Evolutionary conservation across 768 basidiomycete species (phyloP).

Genomic region (Auriculariales sp.): DNA sequence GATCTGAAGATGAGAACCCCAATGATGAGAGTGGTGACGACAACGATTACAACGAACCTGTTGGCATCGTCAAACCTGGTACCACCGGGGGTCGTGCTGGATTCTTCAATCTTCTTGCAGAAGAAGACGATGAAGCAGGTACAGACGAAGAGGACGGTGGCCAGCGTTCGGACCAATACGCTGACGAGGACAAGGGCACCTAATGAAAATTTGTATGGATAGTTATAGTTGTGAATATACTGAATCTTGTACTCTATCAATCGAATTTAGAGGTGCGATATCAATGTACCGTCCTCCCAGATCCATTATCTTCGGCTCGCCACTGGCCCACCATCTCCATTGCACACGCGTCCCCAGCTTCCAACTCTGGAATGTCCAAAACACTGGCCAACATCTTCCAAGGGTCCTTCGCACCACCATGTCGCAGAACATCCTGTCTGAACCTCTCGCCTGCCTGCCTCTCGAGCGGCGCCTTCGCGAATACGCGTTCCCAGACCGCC

Average conservation of each 20-base stretch:
- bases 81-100: background rate
- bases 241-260: background rate
- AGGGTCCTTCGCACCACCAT: conserved; percentile 84
- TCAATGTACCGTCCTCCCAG: conserved; percentile 22
- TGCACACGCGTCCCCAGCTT: conserved; percentile 56
- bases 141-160: background rate
- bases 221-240: no score
- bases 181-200: no score
- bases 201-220: no score
- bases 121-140: background rate
- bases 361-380: conserved; percentile 49
- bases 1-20: conserved; percentile 9
- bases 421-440: conserved; percentile 57
- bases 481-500: conserved; percentile 72
- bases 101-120: no score
- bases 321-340: conserved; percentile 88
- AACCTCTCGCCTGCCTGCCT: conserved; percentile 70
- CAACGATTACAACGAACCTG: conserved; percentile 5
- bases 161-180: no score
- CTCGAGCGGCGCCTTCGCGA: conserved; percentile 49
- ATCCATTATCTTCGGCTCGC: conserved; percentile 66
- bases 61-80: background rate
- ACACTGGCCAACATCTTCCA: conserved; percentile 82
- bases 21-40: conserved; percentile 7
- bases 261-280: background rate